Conservation (phyloP, 140 eudicot species). For the Anethum foeniculum region DNA sequence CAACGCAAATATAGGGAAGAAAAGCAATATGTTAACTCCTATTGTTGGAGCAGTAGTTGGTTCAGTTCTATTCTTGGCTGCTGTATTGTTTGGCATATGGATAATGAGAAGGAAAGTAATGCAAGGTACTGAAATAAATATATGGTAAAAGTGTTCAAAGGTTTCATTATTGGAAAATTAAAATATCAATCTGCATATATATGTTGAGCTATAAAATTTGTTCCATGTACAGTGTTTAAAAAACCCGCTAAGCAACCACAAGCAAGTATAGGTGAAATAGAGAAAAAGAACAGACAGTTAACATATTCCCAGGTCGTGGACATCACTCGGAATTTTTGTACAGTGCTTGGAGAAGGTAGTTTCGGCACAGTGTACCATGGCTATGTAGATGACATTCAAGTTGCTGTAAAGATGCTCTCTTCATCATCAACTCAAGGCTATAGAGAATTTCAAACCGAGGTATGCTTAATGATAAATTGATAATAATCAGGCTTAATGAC, state of each 20-base stretch:
- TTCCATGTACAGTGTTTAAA: not conserved
- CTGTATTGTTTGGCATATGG: slow-evolving; percentile 14
- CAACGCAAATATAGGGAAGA: slow-evolving; percentile 5
- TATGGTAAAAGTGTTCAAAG: no score
- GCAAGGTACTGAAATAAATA: slow-evolving; percentile 12
- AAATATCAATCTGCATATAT: not conserved
- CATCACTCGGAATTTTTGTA: slow-evolving; percentile 24
- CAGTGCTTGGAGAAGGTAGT: slow-evolving; percentile 46
- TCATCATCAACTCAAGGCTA: slow-evolving; percentile 35
- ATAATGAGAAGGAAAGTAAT: slow-evolving; percentile 8
- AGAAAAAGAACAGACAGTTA: slow-evolving; percentile 14
- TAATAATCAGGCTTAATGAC: no score
- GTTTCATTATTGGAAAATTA: not conserved
- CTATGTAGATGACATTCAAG: slow-evolving; percentile 19
- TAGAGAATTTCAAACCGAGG: slow-evolving; percentile 41
- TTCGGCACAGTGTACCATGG: slow-evolving; percentile 28
- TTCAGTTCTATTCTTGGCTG: slow-evolving; percentile 10
- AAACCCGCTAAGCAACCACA: not conserved
- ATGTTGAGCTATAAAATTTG: not conserved
- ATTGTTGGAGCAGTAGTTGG: slow-evolving; percentile 15
- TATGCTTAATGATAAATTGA: no score
- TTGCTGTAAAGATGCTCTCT: slow-evolving; percentile 46
- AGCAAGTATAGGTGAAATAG: slow-evolving; percentile 4
- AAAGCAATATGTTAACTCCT: slow-evolving; percentile 13
- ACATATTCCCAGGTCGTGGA: slow-evolving; percentile 25